phyloP scores from a whole-genome alignment of 2,329 filamentous ascomycete species.

The Colletotrichum theobromicola region DNA sequence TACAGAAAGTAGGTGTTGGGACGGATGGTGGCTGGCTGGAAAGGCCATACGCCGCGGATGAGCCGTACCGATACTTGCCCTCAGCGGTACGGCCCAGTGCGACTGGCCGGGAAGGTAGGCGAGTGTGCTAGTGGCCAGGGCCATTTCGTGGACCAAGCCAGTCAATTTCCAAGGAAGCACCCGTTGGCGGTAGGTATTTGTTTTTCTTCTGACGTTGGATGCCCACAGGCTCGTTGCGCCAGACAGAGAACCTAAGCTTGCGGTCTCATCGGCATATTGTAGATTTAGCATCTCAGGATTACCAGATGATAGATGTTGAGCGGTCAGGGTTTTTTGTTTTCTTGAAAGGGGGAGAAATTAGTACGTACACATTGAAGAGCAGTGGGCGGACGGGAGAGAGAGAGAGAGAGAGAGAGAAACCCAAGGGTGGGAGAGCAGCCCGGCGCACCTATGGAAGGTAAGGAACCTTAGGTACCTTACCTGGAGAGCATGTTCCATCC shows the following conservation, averaged over 20 bases:
- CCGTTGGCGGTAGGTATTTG: not conserved
- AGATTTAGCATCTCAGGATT: too few relatives aligned
- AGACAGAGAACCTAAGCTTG: not conserved
- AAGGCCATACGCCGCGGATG: not conserved
- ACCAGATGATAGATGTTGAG: not conserved
- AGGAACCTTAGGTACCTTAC: not conserved
- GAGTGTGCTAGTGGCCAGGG: not conserved
- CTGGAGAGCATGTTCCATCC: not conserved
- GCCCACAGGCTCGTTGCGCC: not conserved
- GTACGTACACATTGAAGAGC: too few relatives aligned
- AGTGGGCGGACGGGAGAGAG: not conserved
- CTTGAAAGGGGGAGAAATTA: not conserved
- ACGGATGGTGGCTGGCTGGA: not conserved
- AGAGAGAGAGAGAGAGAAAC: not conserved
- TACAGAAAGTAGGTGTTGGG: not conserved
- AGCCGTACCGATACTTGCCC: not conserved
- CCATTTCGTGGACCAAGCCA: not conserved
- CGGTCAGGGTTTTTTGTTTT: not conserved
- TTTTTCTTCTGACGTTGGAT: not conserved
- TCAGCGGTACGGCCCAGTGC: not conserved
- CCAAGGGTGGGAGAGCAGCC: not conserved
- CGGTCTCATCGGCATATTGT: not conserved
- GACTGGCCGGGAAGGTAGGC: not conserved
- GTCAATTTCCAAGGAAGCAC: conserved; percentile 11
- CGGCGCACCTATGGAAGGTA: not conserved